These are phyloP conservation scores for Spatholobus suberectus DNA, from an alignment of 306 rosid genomes.

Conservation along the genomic window DNA sequence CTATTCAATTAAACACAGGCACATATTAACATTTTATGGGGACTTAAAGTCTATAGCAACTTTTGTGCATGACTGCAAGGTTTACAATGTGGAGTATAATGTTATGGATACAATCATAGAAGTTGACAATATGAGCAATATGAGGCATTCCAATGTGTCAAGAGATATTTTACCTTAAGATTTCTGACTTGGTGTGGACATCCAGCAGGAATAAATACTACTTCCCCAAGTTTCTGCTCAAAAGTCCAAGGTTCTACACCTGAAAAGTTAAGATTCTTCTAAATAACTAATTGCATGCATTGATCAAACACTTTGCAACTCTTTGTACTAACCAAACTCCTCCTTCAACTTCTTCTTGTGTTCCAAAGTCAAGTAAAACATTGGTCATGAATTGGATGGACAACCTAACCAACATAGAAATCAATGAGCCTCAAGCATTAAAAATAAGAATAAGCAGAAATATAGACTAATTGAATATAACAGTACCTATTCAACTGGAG, in stretches of 20 bases:
- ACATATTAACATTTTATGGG: constrained; percentile 66
- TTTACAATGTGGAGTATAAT: constrained; percentile 7
- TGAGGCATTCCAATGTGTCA: neutral
- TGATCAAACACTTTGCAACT: neutral
- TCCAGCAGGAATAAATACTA: constrained; percentile 86
- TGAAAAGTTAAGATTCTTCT: constrained; percentile 24
- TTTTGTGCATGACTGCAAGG: constrained; percentile 69
- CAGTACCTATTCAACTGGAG: constrained; percentile 59
- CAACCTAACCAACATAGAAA: constrained; percentile 49
- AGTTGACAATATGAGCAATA: neutral
- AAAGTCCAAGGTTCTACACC: constrained; percentile 82
- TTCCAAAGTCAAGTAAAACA: constrained; percentile 68
- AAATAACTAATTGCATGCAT: neutral
- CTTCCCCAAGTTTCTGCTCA: constrained; percentile 75
- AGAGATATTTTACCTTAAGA: constrained; percentile 62
- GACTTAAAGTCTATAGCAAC: constrained; percentile 79
- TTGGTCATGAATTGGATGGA: constrained; percentile 82
- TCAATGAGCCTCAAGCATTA: neutral
- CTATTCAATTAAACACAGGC: constrained; percentile 63
- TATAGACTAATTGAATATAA: neutral
- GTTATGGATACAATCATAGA: neutral
- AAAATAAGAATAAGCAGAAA: constrained; percentile 13
- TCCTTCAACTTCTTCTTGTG: constrained; percentile 74
- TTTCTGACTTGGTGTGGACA: constrained; percentile 86
- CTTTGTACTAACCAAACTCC: constrained; percentile 63